phyloP scores from a whole-genome alignment of 345 rosid genomes.

The Rhodamnia rubescens region DNA sequence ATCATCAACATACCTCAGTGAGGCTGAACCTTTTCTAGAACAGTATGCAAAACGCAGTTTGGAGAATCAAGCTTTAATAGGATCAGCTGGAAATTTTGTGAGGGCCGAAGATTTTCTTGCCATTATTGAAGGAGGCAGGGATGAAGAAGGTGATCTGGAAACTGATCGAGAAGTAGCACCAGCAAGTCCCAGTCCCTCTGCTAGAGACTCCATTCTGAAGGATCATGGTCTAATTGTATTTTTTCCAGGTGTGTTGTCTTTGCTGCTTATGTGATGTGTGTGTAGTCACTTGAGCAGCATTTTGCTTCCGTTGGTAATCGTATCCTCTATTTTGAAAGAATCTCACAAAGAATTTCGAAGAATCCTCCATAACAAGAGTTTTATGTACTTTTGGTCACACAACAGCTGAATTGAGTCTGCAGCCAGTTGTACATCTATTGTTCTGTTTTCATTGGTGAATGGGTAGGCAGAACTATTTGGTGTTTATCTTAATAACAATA shows the following conservation, averaged over 20 bases:
- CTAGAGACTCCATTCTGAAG: conserved; percentile 48
- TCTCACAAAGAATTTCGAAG: background rate
- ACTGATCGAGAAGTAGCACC: conserved; percentile 35
- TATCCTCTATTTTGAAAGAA: background rate
- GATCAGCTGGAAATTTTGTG: conserved; percentile 81
- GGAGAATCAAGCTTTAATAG: conserved; percentile 66
- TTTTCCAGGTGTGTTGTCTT: conserved; percentile 66
- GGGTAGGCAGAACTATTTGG: background rate
- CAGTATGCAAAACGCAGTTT: conserved; percentile 66
- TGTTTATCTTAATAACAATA: background rate
- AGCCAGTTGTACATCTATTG: background rate
- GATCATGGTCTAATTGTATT: conserved; percentile 76
- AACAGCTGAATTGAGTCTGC: background rate
- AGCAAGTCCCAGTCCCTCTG: conserved; percentile 28
- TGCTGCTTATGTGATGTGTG: background rate
- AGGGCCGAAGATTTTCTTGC: conserved; percentile 78
- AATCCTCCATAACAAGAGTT: background rate
- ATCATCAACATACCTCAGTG: conserved; percentile 66
- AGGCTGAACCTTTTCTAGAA: conserved; percentile 94
- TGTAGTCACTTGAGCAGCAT: background rate
- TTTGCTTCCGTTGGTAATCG: background rate
- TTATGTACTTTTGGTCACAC: background rate
- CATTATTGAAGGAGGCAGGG: conserved; percentile 55
- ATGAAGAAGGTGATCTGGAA: conserved; percentile 89
- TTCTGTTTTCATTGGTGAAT: background rate